Percentiles rank a stretch among this genome's conserved stretches.
phyloP scores from a whole-genome alignment of 345 rosid species.

The Pelargonium nanum region DNA sequence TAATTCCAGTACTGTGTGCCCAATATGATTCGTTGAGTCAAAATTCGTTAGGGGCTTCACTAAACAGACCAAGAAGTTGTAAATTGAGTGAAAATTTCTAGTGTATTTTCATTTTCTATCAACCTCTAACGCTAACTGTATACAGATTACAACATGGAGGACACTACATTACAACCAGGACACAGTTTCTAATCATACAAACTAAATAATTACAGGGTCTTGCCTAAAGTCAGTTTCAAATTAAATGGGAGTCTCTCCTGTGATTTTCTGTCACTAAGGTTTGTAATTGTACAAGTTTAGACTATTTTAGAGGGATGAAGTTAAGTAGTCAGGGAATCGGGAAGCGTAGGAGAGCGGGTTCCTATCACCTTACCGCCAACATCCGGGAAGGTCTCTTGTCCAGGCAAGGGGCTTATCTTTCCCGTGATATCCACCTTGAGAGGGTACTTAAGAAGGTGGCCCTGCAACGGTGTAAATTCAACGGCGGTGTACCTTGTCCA shows the following conservation, averaged over 20 bases:
- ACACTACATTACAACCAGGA: not conserved
- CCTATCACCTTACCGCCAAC: slow-evolving; percentile 80
- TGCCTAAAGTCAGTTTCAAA: not conserved
- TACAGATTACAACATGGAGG: not conserved
- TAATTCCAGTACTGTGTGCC: too few relatives aligned
- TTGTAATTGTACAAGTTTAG: not conserved
- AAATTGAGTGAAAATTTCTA: too few relatives aligned
- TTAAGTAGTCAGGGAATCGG: slow-evolving; percentile 71
- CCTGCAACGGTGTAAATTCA: slow-evolving; percentile 31
- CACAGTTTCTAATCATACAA: not conserved
- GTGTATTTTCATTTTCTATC: not conserved
- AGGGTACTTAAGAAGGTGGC: slow-evolving; percentile 88
- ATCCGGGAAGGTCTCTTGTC: slow-evolving; percentile 66
- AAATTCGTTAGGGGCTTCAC: too few relatives aligned
- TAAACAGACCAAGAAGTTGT: too few relatives aligned
- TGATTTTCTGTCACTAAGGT: not conserved
- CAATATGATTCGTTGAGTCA: too few relatives aligned
- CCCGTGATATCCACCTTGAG: slow-evolving; percentile 47
- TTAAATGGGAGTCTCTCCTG: too few relatives aligned
- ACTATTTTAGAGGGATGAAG: not conserved
- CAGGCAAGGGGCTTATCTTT: slow-evolving; percentile 45
- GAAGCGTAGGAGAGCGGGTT: slow-evolving; percentile 36
- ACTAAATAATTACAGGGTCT: not conserved
- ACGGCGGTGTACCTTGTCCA: slow-evolving; percentile 45
- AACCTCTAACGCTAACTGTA: not conserved